These are phyloP conservation scores for Syncephalis plumigaleata DNA, from an alignment of 371 early-diverging fungal species.

Conservation along the genomic window DNA sequence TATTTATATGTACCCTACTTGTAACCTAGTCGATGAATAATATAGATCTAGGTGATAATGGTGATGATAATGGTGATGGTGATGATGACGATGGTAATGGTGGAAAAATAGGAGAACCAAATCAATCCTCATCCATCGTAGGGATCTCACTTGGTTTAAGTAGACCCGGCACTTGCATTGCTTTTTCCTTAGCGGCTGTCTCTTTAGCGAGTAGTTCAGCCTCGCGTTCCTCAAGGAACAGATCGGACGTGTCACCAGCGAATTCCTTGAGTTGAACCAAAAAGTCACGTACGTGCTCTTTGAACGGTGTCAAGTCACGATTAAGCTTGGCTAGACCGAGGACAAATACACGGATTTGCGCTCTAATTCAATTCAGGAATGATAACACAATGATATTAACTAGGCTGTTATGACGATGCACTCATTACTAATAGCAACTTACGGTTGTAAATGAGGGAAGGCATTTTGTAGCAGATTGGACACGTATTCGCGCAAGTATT, in stretches of 20 bases:
- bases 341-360: slow-evolving; percentile 77
- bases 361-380: slow-evolving; percentile 29
- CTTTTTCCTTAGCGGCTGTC: slow-evolving; percentile 62
- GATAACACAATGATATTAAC: too few relatives aligned
- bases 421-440: neutral
- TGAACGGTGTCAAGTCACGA: slow-evolving; percentile 64
- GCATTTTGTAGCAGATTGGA: slow-evolving; percentile 63
- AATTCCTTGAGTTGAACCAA: slow-evolving; percentile 92
- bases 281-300: slow-evolving; percentile 89
- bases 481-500: slow-evolving; percentile 67
- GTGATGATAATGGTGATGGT: too few relatives aligned
- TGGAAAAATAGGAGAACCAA: too few relatives aligned
- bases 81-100: too few relatives aligned
- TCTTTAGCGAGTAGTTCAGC: slow-evolving; percentile 62
- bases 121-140: slow-evolving; percentile 38
- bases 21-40: too few relatives aligned
- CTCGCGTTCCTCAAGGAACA: slow-evolving; percentile 87
- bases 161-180: slow-evolving; percentile 88
- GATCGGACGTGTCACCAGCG: slow-evolving; percentile 75
- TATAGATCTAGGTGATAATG: too few relatives aligned
- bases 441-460: slow-evolving; percentile 83
- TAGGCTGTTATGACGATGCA: too few relatives aligned
- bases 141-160: slow-evolving; percentile 84
- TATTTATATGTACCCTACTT: too few relatives aligned
- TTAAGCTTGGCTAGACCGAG: slow-evolving; percentile 67